Evolutionary conservation across 1,284 basidiomycete genomes (phyloP), one percentile per base, ranked within the genome.

Genomic region (Coniferiporia weirii): DNA sequence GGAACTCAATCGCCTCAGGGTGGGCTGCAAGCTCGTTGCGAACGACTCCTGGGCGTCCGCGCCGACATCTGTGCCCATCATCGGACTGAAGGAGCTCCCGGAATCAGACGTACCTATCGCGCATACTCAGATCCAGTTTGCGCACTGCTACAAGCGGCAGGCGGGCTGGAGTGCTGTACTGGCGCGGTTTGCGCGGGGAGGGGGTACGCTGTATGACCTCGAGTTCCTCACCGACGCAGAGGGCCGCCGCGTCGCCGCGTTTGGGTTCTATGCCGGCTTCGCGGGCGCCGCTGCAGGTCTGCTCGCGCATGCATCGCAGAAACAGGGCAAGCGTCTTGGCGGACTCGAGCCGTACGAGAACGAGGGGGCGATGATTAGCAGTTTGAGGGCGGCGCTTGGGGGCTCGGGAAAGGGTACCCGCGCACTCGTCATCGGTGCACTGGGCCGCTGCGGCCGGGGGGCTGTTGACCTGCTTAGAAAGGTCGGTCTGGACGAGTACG

Each of bases 101-200:
- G 84, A 79, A 62, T 95, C 92, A 47, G 79, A 81, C 46, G 85
- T 86, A 47, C 90, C 95, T 17, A 78, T 98, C 17, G 85, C 83
- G 10, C 95, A 98, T 76, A 95, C 92, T 8, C 97, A 99, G 75
- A 96, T 99, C 72, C 95, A 98, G 72, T 99, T 99, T 67, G 96
- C 95, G 1, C 97, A 99, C 74, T 98, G 96, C 76, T 99, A 94
- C 83, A 99, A 99, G 78, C 78, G 86, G 54, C 97, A 99, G 73
- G 93, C 81, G 1, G 97, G 97, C 44, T 99, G 97, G 96, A 81
- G 85, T 15, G 79, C 87, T 53, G 86, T 99, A 32, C 85, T 99
- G 46, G 79, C 84, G 34, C 90, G 97, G 47, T 99, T 99, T 80
- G 79, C 85, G 71, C 80, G 82, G 61, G 97, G 96, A 27, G 81